Evolutionary conservation across 768 basidiomycete species (phyloP).

Genomic region (Leccinum uliginosum): DNA sequence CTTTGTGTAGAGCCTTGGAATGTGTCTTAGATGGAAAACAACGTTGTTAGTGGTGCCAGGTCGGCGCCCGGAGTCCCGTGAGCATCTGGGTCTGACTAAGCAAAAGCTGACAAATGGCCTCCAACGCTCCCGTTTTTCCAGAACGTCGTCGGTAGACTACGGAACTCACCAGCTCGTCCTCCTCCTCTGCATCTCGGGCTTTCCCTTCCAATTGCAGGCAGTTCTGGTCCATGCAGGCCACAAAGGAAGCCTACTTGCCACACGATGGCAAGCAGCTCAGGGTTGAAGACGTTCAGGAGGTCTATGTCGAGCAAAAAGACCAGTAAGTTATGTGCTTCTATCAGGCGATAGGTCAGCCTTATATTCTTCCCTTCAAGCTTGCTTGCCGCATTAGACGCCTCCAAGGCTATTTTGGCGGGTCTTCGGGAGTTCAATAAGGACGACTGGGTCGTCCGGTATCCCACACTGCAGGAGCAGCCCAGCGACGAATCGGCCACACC

Average conservation of each 20-base stretch:
- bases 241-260: constrained; percentile 12
- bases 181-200: constrained; percentile 1
- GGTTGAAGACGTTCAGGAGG: constrained; percentile 72
- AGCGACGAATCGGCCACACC: constrained; percentile 25
- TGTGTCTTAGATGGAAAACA: no score
- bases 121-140: neutral
- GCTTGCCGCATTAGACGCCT: constrained; percentile 69
- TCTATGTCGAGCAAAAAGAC: constrained; percentile 71
- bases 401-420: constrained; percentile 63
- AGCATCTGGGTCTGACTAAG: constrained; percentile 16
- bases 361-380: constrained; percentile 31
- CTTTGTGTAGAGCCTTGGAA: no score
- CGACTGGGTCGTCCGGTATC: constrained; percentile 88
- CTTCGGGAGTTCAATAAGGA: constrained; percentile 78
- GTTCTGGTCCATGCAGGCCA: constrained; percentile 12
- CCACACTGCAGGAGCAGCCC: constrained; percentile 55
- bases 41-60: no score
- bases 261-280: constrained; percentile 34
- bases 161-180: neutral
- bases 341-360: neutral
- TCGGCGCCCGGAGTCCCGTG: no score
- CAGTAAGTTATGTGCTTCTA: constrained; percentile 43
- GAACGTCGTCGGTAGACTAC: neutral
- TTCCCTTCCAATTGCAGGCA: constrained; percentile 2
- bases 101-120: constrained; percentile 4